Evolutionary conservation across 371 early-diverging fungal genomes (phyloP).

Genomic region (Parasitella parasitica): DNA sequence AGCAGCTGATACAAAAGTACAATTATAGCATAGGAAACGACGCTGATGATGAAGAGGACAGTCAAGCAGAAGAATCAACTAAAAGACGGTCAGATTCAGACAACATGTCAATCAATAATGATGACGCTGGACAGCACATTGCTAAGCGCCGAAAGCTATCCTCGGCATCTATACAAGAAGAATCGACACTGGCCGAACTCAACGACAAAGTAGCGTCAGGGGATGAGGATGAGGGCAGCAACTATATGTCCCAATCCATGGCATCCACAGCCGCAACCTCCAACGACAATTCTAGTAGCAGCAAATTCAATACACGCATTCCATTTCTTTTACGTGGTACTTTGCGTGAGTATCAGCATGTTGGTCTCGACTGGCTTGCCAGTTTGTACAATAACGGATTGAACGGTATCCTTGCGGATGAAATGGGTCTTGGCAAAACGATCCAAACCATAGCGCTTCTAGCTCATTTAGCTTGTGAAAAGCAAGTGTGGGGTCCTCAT

Average conservation of each 20-base stretch:
- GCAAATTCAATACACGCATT: slow-evolving; percentile 48
- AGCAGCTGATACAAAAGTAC: slow-evolving; percentile 56
- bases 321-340: slow-evolving; percentile 65
- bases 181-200: background rate
- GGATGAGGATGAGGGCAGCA: background rate
- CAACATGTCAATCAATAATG: background rate
- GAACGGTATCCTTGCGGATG: slow-evolving; percentile 98
- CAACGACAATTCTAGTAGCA: slow-evolving; percentile 3
- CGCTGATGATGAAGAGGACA: slow-evolving; percentile 22
- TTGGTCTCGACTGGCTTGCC: slow-evolving; percentile 80
- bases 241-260: slow-evolving; percentile 17
- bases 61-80: background rate
- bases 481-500: slow-evolving; percentile 84
- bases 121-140: background rate
- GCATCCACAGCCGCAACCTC: slow-evolving; percentile 39
- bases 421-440: slow-evolving; percentile 98
- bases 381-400: slow-evolving; percentile 91
- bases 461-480: slow-evolving; percentile 73
- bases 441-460: slow-evolving; percentile 94
- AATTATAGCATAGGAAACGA: slow-evolving; percentile 7
- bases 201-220: background rate
- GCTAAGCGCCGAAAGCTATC: background rate
- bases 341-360: slow-evolving; percentile 77
- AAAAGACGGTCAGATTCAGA: background rate
- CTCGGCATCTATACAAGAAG: background rate